These are phyloP conservation scores for Puya raimondii DNA, from an alignment of 176 grass and related monocot genomes.

Conservation along the genomic window DNA sequence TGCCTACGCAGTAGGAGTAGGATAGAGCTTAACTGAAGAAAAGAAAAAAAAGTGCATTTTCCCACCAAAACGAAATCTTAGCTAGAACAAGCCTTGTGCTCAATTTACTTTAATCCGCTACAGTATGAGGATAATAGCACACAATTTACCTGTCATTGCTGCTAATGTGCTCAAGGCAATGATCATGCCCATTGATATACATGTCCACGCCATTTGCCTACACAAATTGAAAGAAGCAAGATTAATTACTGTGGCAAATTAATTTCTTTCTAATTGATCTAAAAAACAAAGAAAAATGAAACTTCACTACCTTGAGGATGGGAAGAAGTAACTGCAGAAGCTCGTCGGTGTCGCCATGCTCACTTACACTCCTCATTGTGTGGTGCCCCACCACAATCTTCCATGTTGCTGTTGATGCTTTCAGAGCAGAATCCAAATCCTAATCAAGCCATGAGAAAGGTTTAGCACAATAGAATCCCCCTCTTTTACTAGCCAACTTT, in stretches of 20 bases:
- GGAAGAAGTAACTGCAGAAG: constrained; percentile 50
- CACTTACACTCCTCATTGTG: constrained; percentile 44
- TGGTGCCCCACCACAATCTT: constrained; percentile 77
- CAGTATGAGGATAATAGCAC: too few species aligned
- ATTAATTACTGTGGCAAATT: background rate
- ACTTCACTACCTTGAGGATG: constrained; percentile 34
- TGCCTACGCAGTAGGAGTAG: too few species aligned
- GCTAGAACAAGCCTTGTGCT: too few species aligned
- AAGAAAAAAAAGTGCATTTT: too few species aligned
- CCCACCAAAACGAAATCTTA: too few species aligned
- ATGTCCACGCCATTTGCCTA: constrained; percentile 46
- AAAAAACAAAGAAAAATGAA: background rate
- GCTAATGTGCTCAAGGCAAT: constrained; percentile 69
- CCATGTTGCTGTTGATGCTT: constrained; percentile 43
- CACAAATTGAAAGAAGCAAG: background rate
- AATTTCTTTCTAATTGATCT: background rate
- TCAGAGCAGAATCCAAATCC: constrained; percentile 37
- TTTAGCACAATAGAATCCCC: background rate
- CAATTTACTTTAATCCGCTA: too few species aligned
- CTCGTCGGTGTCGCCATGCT: constrained; percentile 47
- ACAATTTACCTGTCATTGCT: constrained; percentile 55
- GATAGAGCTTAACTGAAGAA: too few species aligned
- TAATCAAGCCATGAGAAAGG: background rate
- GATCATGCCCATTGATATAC: constrained; percentile 74
- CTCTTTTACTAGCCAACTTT: background rate